phyloP scores from a whole-genome alignment of 2,329 filamentous ascomycete genomes.

The Aspergillus awamori region DNA sequence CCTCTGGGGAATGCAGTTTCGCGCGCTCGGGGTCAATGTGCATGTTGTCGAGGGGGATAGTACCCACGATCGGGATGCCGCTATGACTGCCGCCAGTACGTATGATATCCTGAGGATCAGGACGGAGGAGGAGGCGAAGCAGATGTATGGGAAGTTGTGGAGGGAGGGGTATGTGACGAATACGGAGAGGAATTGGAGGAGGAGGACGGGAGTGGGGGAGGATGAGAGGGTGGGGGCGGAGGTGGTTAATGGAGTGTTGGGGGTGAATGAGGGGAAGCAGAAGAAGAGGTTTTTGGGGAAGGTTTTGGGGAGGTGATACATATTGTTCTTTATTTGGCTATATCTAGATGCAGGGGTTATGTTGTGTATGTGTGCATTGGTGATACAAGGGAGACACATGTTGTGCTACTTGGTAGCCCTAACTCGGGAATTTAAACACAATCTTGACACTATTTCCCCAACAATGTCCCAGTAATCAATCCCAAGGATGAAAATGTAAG shows the following conservation, averaged over 20 bases:
- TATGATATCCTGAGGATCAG: conserved; percentile 41
- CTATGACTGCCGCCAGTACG: conserved; percentile 34
- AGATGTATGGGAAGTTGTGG: conserved; percentile 31
- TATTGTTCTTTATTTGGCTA: too few relatives aligned
- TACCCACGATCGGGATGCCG: conserved; percentile 34
- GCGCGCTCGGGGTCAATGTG: conserved; percentile 19
- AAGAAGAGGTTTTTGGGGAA: too few relatives aligned
- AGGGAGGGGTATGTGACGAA: conserved; percentile 34
- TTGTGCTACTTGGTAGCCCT: too few relatives aligned
- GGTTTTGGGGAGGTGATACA: too few relatives aligned
- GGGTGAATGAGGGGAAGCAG: too few relatives aligned
- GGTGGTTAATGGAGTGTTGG: conserved; percentile 22
- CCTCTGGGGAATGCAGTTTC: conserved; percentile 21
- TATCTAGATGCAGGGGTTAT: too few relatives aligned
- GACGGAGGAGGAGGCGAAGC: conserved; percentile 29
- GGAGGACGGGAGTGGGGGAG: conserved; percentile 28
- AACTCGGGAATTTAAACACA: too few relatives aligned
- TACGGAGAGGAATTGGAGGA: conserved; percentile 41
- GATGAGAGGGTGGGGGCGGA: conserved; percentile 31
- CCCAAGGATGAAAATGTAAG: too few relatives aligned
- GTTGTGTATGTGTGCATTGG: too few relatives aligned
- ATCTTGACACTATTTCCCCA: too few relatives aligned
- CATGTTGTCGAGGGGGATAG: conserved; percentile 21
- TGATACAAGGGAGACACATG: too few relatives aligned
- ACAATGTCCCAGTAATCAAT: too few relatives aligned